Percentiles rank a stretch among this genome's conserved stretches.
phyloP scores from a whole-genome alignment of 1,139 yeast species.

The Yamadazyma atlantica region DNA sequence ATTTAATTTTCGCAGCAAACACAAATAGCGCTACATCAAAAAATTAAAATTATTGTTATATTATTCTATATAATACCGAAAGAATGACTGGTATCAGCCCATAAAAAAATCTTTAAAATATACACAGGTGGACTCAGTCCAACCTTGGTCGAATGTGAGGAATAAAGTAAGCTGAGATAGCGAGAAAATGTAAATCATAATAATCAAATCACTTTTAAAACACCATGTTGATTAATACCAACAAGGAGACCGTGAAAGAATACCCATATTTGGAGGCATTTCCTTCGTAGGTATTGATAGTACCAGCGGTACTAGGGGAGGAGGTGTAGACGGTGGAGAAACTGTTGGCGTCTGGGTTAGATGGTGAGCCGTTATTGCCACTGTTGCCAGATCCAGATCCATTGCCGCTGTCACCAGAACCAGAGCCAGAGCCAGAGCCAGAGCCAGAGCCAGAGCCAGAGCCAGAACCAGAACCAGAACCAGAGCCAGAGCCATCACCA shows the following conservation, averaged over 20 bases:
- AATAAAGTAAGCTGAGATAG: not conserved
- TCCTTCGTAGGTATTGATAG: slow-evolving; percentile 41
- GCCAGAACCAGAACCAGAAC: not conserved
- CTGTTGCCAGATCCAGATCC: not conserved
- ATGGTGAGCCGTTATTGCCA: not conserved
- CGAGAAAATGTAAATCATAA: not conserved
- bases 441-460: not conserved
- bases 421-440: not conserved
- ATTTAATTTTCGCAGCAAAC: no score
- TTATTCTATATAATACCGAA: no score
- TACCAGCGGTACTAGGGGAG: not conserved
- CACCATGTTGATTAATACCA: not conserved
- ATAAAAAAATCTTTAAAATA: no score
- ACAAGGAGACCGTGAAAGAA: not conserved
- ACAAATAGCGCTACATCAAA: no score
- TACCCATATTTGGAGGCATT: slow-evolving; percentile 6
- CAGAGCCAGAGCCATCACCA: not conserved
- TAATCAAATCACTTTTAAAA: not conserved
- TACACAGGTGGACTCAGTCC: no score
- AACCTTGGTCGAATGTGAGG: no score
- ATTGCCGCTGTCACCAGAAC: not conserved
- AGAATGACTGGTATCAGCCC: no score
- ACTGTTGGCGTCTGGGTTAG: no score
- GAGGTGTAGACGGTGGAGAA: slow-evolving; percentile 1
- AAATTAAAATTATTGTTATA: no score